phyloP scores from a whole-genome alignment of 768 basidiomycete genomes.

The Kwoniella shandongensis region DNA sequence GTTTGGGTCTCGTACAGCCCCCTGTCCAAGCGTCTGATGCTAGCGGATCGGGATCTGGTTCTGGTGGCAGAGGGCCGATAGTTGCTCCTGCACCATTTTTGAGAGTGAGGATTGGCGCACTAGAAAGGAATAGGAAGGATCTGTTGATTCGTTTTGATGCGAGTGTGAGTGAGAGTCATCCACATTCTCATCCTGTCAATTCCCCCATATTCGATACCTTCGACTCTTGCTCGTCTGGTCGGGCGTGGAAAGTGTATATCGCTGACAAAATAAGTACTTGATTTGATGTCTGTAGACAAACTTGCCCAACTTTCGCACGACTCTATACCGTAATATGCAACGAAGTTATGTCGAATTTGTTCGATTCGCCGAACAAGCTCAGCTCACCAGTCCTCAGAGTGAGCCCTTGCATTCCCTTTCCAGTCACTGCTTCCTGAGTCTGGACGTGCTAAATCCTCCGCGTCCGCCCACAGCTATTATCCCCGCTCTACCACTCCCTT shows the following conservation, averaged over 20 bases:
- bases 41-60: background rate
- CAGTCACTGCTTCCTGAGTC: too few relatives aligned
- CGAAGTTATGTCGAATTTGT: slow-evolving; percentile 94
- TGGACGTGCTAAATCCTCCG: too few relatives aligned
- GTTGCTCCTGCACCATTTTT: slow-evolving; percentile 60
- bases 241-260: too few relatives aligned
- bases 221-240: too few relatives aligned
- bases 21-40: slow-evolving; percentile 1
- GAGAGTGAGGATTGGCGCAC: slow-evolving; percentile 79
- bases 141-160: slow-evolving; percentile 92
- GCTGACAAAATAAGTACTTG: background rate
- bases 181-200: too few relatives aligned
- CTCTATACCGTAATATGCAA: slow-evolving; percentile 80
- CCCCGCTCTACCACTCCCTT: slow-evolving; percentile 90
- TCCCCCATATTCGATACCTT: too few relatives aligned
- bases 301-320: slow-evolving; percentile 67
- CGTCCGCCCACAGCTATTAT: slow-evolving; percentile 63
- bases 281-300: slow-evolving; percentile 67
- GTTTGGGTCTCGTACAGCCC: slow-evolving; percentile 23
- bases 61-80: slow-evolving; percentile 12
- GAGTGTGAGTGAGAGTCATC: slow-evolving; percentile 63
- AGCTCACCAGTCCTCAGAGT: slow-evolving; percentile 86
- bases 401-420: slow-evolving; percentile 8
- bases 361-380: slow-evolving; percentile 84
- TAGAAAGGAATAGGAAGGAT: slow-evolving; percentile 94